Evolutionary conservation across 495 filamentous ascomycete species (phyloP).

Genomic region (Aspergillus incahuasiensis): DNA sequence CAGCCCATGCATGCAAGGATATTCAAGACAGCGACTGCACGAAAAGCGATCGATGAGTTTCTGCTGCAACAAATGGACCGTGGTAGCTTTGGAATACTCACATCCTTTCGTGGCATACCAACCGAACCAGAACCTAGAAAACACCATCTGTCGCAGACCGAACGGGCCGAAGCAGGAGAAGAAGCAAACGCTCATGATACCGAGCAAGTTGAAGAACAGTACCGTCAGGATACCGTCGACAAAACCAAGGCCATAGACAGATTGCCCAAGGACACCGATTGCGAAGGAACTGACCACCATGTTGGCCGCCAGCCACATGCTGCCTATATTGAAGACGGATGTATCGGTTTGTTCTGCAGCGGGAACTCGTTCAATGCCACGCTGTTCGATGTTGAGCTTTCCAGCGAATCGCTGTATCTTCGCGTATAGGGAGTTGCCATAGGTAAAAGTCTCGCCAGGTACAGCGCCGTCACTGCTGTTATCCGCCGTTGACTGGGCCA

Average conservation of each 20-base stretch:
- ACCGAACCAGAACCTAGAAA: constrained; percentile 80
- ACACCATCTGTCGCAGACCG: constrained; percentile 79
- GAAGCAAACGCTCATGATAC: constrained; percentile 69
- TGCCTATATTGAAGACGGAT: constrained; percentile 63
- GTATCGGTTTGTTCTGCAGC: constrained; percentile 66
- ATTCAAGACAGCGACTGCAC: constrained; percentile 66
- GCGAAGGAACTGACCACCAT: constrained; percentile 82
- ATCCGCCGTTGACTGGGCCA: constrained; percentile 38
- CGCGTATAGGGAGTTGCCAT: constrained; percentile 58
- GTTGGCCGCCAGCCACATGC: constrained; percentile 80
- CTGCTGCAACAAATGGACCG: neutral
- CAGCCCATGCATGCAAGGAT: constrained; percentile 73
- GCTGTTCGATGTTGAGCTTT: constrained; percentile 66
- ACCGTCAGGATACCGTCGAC: constrained; percentile 72
- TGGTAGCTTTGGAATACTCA: constrained; percentile 35
- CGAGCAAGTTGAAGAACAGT: constrained; percentile 75
- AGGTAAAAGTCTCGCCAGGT: constrained; percentile 55
- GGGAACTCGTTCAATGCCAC: constrained; percentile 79
- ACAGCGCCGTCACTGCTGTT: constrained; percentile 53
- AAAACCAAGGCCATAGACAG: constrained; percentile 66
- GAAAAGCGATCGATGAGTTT: neutral
- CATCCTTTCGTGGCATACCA: constrained; percentile 67
- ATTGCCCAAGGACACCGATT: constrained; percentile 66
- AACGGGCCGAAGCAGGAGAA: constrained; percentile 82
- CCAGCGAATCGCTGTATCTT: constrained; percentile 66